These are phyloP conservation scores for Fragaria iinumae DNA, from an alignment of 306 rosid genomes.

Conservation along the genomic window DNA sequence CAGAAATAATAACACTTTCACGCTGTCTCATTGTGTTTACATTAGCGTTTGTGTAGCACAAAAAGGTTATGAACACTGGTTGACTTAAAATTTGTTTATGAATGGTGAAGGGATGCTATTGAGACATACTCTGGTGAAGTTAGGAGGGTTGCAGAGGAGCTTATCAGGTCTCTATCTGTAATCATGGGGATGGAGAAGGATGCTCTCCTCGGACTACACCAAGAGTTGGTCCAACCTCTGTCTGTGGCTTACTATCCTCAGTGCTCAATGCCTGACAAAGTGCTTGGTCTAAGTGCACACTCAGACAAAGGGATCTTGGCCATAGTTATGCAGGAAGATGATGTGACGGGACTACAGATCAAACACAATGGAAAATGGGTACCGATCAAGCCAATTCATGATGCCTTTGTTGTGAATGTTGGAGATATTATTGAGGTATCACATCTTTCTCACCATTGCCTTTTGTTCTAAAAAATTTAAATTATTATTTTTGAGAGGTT, in stretches of 20 bases:
- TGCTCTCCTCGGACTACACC: slow-evolving; percentile 32
- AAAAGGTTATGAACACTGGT: not conserved
- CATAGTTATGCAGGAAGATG: slow-evolving; percentile 40
- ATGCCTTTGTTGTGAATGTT: slow-evolving; percentile 24
- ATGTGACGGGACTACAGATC: slow-evolving; percentile 34
- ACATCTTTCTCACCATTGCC: not conserved
- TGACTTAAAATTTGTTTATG: slow-evolving; percentile 14
- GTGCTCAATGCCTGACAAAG: slow-evolving; percentile 39
- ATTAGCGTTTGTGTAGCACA: slow-evolving; percentile 4
- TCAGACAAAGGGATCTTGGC: slow-evolving; percentile 38
- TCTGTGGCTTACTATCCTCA: slow-evolving; percentile 42
- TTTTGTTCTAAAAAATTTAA: accelerated
- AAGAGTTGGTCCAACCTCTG: slow-evolving; percentile 29
- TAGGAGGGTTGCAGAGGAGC: slow-evolving; percentile 31
- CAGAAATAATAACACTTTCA: not conserved
- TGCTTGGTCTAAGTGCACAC: slow-evolving; percentile 47
- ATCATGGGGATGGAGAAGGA: slow-evolving; percentile 36
- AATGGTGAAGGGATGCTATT: slow-evolving; percentile 31
- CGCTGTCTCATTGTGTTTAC: not conserved
- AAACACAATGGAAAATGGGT: slow-evolving; percentile 17
- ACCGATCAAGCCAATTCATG: slow-evolving; percentile 19
- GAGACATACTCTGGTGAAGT: slow-evolving; percentile 38
- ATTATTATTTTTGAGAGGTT: not conserved
- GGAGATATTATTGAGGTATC: slow-evolving; percentile 30
- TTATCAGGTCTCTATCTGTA: slow-evolving; percentile 30